These are phyloP conservation scores for Blastocystis sp. DNA, from an alignment of 352 stramenopile species.

Conservation along the genomic window DNA sequence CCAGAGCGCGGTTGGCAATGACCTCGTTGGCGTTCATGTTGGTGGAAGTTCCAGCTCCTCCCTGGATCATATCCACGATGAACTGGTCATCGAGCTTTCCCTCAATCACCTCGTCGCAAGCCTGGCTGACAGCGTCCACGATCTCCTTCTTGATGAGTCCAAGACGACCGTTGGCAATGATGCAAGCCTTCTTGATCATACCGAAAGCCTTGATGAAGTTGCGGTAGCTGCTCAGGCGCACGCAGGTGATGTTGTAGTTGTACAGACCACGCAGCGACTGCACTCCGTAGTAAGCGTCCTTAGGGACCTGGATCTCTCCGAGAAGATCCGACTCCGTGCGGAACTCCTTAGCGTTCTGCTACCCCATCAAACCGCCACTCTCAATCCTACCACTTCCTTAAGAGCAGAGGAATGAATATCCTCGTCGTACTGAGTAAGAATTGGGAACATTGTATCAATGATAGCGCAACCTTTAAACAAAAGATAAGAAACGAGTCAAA, in stretches of 20 bases:
- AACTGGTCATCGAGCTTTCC: slow-evolving; percentile 27
- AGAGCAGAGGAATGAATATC: neutral
- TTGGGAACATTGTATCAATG: slow-evolving; percentile 13
- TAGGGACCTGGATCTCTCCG: slow-evolving; percentile 22
- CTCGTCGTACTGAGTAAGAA: neutral
- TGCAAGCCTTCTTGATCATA: slow-evolving; percentile 51
- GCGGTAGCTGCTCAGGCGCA: slow-evolving; percentile 12
- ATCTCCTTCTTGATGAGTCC: slow-evolving; percentile 36
- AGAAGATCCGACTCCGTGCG: slow-evolving; percentile 46
- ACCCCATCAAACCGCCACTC: neutral
- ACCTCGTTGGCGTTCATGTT: too few relatives aligned
- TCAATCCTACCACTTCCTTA: neutral
- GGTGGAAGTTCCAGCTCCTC: too few relatives aligned
- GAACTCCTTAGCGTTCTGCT: slow-evolving; percentile 5
- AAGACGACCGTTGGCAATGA: slow-evolving; percentile 34
- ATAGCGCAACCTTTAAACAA: too few relatives aligned
- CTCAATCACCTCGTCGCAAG: slow-evolving; percentile 39
- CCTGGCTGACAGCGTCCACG: neutral
- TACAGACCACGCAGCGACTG: slow-evolving; percentile 15
- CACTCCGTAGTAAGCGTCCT: slow-evolving; percentile 44
- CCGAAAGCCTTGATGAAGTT: slow-evolving; percentile 50
- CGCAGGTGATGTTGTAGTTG: slow-evolving; percentile 54
- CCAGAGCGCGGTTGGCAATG: too few relatives aligned
- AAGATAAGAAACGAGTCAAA: too few relatives aligned
- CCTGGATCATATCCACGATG: slow-evolving; percentile 42